Base-by-base conservation (phyloP, 2,329 filamentous ascomycete species). In the Aspergillus intermedius region DNA sequence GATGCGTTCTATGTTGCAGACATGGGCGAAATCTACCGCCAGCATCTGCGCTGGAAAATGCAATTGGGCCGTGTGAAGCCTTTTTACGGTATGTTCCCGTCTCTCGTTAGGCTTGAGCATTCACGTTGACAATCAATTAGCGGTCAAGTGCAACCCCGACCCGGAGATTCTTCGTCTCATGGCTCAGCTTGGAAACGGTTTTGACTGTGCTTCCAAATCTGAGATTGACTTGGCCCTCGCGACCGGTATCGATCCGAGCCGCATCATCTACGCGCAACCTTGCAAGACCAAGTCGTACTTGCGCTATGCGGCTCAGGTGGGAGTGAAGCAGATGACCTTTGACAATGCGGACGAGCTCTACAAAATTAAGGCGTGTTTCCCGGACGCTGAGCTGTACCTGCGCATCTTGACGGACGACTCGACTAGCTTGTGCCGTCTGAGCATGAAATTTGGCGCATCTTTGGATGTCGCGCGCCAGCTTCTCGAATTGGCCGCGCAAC, bases 231-330 rank as follows among this genome's bases (percentile, higher is more conserved):
- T 91, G 70, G 87, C 96, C 53, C 78, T 97, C 47, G 78, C 80
- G 63, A 81, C 91, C 68, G 91, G 90, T 60, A 80, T 95, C 58
- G 84, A 88, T 65, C 88, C 93, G 10, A 82, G 84, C 57, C 90
- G 91, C 69, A 94, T 98, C 77, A 96, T 98, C 74, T 98, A 97
- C 67, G 93, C 93, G 44, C 93, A 98, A 75, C 93, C 93, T 48
- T 97, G 93, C 87, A 98, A 98, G 83, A 98, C 93, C 63, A 95
- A 93, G 76, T 96, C 91, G 43, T 97, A 96, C 71, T 80, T 98
- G 54, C 89, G 91, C 65, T 95, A 91, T 65, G 93, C 94, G 56
- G 83, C 87, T 64, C 80, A 83, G 66, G 78, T 84, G 58, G 87
- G 86, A 59, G 93, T 98, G 67, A 91, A 87, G 75, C 88, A 95